Evolutionary conservation across 2,329 filamentous ascomycete genomes (phyloP).

Genomic region (Bertia moriformis): DNA sequence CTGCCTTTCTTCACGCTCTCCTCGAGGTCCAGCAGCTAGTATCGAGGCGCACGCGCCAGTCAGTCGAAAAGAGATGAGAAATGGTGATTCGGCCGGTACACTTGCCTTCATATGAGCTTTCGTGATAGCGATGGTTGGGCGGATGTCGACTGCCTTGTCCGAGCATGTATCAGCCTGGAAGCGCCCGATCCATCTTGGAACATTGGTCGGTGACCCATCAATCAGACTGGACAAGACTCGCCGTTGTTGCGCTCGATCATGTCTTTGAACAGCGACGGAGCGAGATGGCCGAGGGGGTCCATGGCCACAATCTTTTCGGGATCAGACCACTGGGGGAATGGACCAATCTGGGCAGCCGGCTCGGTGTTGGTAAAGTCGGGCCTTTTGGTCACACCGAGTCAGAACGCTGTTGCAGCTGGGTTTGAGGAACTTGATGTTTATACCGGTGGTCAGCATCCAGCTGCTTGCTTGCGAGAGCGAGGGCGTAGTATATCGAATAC

Average conservation of each 20-base stretch:
- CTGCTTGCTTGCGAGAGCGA: slow-evolving; percentile 83
- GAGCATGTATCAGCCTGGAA: slow-evolving; percentile 2
- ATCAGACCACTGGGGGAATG: slow-evolving; percentile 79
- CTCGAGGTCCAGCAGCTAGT: slow-evolving; percentile 78
- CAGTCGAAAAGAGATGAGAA: slow-evolving; percentile 20
- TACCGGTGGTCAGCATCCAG: slow-evolving; percentile 66
- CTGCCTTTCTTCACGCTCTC: slow-evolving; percentile 71
- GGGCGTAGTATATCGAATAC: slow-evolving; percentile 88
- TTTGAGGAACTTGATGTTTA: slow-evolving; percentile 5
- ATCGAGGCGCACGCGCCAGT: too few species aligned
- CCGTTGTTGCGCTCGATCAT: slow-evolving; percentile 61
- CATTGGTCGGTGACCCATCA: not conserved
- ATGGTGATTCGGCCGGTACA: too few species aligned
- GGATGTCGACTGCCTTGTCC: slow-evolving; percentile 58
- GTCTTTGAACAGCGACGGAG: slow-evolving; percentile 70
- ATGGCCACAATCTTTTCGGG: slow-evolving; percentile 92
- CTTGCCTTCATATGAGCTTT: slow-evolving; percentile 94
- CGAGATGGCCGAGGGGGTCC: slow-evolving; percentile 84
- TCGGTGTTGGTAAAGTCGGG: slow-evolving; percentile 74
- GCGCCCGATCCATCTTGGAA: not conserved
- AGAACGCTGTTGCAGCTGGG: slow-evolving; percentile 8
- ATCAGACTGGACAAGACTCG: slow-evolving; percentile 17
- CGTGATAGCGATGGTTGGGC: slow-evolving; percentile 82
- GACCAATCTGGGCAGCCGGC: slow-evolving; percentile 76
- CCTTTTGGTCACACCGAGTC: slow-evolving; percentile 40